phyloP scores from a whole-genome alignment of 176 grass and related monocot species.

The Paspalum vaginatum region DNA sequence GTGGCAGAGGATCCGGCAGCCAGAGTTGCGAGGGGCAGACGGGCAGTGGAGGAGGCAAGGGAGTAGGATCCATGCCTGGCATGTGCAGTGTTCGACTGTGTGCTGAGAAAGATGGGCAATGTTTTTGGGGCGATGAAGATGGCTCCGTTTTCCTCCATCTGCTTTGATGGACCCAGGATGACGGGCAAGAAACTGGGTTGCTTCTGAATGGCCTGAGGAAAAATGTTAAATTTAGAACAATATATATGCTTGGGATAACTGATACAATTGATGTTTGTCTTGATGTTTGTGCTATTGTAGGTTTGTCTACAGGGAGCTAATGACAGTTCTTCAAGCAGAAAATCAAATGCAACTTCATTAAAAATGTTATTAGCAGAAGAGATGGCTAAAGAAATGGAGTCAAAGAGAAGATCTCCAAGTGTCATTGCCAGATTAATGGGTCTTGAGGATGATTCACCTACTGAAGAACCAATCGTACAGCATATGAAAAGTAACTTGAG shows the following conservation, averaged over 20 bases:
- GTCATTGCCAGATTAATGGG: constrained; percentile 92
- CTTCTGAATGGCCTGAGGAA: not conserved
- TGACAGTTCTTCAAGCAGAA: constrained; percentile 44
- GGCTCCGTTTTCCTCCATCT: too few relatives aligned
- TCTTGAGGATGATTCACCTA: constrained; percentile 74
- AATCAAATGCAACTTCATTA: constrained; percentile 65
- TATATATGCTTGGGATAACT: constrained; percentile 22
- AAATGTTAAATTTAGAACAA: not conserved
- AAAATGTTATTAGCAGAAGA: constrained; percentile 90
- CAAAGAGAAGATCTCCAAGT: constrained; percentile 57
- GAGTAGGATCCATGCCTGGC: too few relatives aligned
- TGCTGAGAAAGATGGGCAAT: too few relatives aligned
- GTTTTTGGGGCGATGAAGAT: too few relatives aligned
- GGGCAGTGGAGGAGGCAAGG: too few relatives aligned
- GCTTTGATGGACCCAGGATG: too few relatives aligned
- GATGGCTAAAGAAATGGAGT: constrained; percentile 63
- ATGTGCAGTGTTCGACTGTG: too few relatives aligned
- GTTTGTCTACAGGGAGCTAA: constrained; percentile 33
- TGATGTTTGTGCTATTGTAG: constrained; percentile 20
- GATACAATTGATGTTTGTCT: constrained; percentile 10
- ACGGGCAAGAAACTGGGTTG: too few relatives aligned
- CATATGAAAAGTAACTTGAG: constrained; percentile 9
- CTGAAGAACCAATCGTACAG: constrained; percentile 41
- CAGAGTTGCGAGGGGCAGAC: too few relatives aligned
- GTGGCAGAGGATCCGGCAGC: too few relatives aligned